Percentiles rank a stretch among this genome's conserved stretches.
phyloP scores from a whole-genome alignment of 768 basidiomycete genomes.

The Agrocybe chaxingu region DNA sequence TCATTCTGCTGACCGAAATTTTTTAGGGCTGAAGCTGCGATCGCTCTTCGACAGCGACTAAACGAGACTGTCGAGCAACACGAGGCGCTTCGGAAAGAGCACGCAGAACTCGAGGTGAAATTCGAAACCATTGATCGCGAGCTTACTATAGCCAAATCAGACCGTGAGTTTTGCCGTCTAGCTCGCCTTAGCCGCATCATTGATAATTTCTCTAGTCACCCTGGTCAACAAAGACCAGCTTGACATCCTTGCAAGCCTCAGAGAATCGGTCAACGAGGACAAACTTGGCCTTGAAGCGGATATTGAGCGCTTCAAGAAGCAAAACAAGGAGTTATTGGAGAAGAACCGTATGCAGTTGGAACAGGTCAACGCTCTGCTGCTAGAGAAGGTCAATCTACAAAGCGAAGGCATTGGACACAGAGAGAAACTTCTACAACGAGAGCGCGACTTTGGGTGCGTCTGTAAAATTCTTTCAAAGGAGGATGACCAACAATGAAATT shows the following conservation, averaged over 20 bases:
- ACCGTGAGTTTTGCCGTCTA: conserved; percentile 51
- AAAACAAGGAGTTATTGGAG: conserved; percentile 69
- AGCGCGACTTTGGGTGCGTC: conserved; percentile 76
- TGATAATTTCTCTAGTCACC: conserved; percentile 51
- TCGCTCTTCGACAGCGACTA: conserved; percentile 82
- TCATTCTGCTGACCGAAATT: neutral
- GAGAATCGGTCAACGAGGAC: conserved; percentile 88
- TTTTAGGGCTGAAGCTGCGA: conserved; percentile 74
- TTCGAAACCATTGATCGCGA: conserved; percentile 62
- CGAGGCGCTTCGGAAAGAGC: conserved; percentile 64
- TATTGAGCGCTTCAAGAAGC: conserved; percentile 56
- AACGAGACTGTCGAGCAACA: conserved; percentile 86
- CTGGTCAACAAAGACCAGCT: conserved; percentile 93
- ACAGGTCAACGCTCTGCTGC: conserved; percentile 77
- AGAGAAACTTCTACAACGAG: conserved; percentile 82
- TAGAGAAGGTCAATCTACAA: conserved; percentile 91
- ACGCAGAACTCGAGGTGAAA: conserved; percentile 69
- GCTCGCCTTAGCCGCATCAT: neutral
- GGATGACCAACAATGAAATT: neutral
- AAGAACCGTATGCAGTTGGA: conserved; percentile 91
- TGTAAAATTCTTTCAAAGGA: conserved; percentile 1
- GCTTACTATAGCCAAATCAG: conserved; percentile 80
- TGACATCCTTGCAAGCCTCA: conserved; percentile 80
- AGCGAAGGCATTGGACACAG: conserved; percentile 87
- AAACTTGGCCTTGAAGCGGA: conserved; percentile 74